Conservation (phyloP, 306 rosid genomes). For the Spatholobus suberectus region DNA sequence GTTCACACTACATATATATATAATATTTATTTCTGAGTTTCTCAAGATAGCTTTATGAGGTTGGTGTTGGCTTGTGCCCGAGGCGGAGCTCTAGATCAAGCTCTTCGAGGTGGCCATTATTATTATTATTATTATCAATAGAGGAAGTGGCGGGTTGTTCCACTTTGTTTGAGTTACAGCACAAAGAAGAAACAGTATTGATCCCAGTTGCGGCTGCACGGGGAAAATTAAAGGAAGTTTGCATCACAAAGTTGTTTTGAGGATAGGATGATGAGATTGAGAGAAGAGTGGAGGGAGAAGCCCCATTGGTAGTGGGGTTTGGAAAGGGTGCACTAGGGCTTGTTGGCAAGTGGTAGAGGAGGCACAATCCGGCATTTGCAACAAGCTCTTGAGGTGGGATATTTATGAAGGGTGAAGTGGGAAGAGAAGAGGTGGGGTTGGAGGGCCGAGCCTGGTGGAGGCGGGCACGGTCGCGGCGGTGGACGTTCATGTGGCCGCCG, state of each 20-base stretch:
- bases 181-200: constrained; percentile 22
- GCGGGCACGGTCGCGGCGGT: constrained; percentile 97
- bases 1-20: background rate
- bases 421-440: background rate
- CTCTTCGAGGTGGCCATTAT: constrained; percentile 57
- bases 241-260: constrained; percentile 40
- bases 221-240: constrained; percentile 43
- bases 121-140: no score
- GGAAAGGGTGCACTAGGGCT: constrained; percentile 54
- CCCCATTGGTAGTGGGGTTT: background rate
- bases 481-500: constrained; percentile 98
- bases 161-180: constrained; percentile 32
- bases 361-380: constrained; percentile 63
- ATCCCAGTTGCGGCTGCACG: background rate
- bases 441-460: constrained; percentile 63
- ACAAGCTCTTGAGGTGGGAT: constrained; percentile 70
- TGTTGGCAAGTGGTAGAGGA: constrained; percentile 76
- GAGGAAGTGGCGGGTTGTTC: constrained; percentile 40
- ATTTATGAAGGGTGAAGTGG: constrained; percentile 40
- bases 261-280: constrained; percentile 61
- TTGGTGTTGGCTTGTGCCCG: constrained; percentile 66
- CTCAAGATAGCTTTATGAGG: constrained; percentile 39
- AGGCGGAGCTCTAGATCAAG: constrained; percentile 95
- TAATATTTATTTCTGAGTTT: background rate
- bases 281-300: constrained; percentile 65